phyloP scores from a whole-genome alignment of 1,284 basidiomycete species.

The Ceratobasidium sp. region DNA sequence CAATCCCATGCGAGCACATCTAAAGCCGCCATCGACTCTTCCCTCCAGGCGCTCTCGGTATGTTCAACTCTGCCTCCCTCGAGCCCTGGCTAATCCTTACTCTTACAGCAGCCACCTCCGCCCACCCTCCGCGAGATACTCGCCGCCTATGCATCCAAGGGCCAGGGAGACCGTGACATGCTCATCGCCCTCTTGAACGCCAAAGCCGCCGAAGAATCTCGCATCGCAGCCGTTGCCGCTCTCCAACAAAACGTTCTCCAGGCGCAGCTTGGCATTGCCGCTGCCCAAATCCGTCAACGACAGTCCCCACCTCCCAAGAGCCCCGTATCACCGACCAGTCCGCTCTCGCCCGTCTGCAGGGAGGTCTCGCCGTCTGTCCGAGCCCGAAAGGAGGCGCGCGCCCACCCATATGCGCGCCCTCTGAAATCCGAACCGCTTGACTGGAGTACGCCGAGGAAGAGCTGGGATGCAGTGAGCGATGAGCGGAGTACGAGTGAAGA shows the following conservation, averaged over 20 bases:
- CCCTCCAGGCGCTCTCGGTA: too few relatives aligned
- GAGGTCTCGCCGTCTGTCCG: neutral
- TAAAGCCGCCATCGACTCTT: too few relatives aligned
- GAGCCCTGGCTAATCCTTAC: too few relatives aligned
- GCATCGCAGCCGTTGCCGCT: conserved; percentile 69
- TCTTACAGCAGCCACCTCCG: conserved; percentile 66
- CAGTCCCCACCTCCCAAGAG: neutral
- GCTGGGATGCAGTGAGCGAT: conserved; percentile 32
- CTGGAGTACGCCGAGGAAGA: conserved; percentile 6
- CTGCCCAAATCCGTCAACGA: conserved; percentile 1
- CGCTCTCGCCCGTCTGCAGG: neutral
- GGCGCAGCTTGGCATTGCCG: conserved; percentile 51
- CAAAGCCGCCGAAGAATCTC: conserved; percentile 87
- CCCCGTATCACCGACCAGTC: conserved; percentile 7
- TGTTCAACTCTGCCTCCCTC: too few relatives aligned
- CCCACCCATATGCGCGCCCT: conserved; percentile 25
- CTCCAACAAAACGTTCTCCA: conserved; percentile 75
- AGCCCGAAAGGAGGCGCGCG: neutral
- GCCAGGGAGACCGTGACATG: conserved; percentile 89
- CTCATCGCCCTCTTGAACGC: conserved; percentile 86
- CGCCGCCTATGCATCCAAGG: conserved; percentile 78
- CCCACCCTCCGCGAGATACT: conserved; percentile 84
- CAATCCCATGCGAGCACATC: too few relatives aligned
- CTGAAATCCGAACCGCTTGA: neutral
- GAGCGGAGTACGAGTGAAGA: conserved; percentile 34